A percentile compares a stretch with the other conserved stretches of the same genome.
Evolutionary conservation across 1,139 yeast genomes (phyloP).

Genomic region (Magnusiomyces suaveolens): DNA sequence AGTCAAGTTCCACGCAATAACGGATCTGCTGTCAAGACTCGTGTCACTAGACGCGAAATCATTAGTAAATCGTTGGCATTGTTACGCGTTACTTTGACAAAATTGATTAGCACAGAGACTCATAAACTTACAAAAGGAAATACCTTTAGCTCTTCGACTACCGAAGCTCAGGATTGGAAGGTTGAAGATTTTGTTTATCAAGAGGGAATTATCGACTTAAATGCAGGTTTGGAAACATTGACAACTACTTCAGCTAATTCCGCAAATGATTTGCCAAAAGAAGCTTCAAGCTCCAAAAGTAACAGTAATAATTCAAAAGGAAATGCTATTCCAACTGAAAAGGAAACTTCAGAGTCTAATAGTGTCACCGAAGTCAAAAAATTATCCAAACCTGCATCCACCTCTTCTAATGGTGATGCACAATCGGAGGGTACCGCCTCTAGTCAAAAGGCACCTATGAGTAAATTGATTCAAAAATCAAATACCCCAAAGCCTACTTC

Average conservation of each 20-base stretch:
- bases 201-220: background rate
- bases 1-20: background rate
- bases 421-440: no score
- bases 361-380: background rate
- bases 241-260: background rate
- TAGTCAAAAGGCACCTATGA: background rate
- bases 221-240: background rate
- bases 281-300: background rate
- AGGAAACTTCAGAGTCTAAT: background rate
- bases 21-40: constrained; percentile 17
- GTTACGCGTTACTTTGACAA: constrained; percentile 24
- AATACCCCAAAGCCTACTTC: background rate
- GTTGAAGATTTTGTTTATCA: background rate
- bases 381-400: background rate
- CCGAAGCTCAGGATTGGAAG: background rate
- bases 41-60: constrained; percentile 33
- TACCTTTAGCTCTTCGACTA: background rate
- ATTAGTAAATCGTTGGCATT: constrained; percentile 30
- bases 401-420: no score
- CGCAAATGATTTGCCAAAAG: background rate
- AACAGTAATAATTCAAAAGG: background rate
- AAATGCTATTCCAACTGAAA: background rate
- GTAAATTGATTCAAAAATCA: background rate
- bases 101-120: constrained; percentile 14
- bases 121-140: background rate